phyloP scores from a whole-genome alignment of 1,139 yeast species.

The Saccharomyces hybrid region DNA sequence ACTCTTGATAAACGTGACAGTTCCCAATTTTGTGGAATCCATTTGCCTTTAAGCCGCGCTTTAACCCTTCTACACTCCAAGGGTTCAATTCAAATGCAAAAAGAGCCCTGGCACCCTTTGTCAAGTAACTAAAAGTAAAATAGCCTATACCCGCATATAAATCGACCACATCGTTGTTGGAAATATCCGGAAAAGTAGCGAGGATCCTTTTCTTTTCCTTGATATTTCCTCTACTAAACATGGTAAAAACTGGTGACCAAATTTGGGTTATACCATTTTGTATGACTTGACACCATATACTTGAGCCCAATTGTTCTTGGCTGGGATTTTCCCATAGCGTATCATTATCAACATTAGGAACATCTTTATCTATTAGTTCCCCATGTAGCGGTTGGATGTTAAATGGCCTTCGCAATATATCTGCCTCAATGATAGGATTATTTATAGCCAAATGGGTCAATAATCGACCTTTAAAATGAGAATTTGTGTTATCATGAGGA shows the following conservation, averaged over 20 bases:
- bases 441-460: constrained; percentile 65
- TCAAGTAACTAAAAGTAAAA: constrained; percentile 63
- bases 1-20: constrained; percentile 42
- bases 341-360: constrained; percentile 19
- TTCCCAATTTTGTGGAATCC: constrained; percentile 30
- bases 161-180: constrained; percentile 48
- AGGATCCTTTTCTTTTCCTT: constrained; percentile 69
- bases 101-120: constrained; percentile 44
- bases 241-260: constrained; percentile 81
- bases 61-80: constrained; percentile 72
- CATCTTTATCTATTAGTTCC: constrained; percentile 33
- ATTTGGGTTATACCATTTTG: constrained; percentile 74
- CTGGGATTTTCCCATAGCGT: constrained; percentile 37
- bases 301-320: constrained; percentile 38
- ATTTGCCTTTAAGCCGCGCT: constrained; percentile 46
- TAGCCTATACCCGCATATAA: constrained; percentile 84
- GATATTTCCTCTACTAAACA: constrained; percentile 87
- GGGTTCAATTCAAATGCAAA: constrained; percentile 83
- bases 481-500: constrained; percentile 9
- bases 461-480: constrained; percentile 13
- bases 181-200: constrained; percentile 34
- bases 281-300: constrained; percentile 63
- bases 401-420: constrained; percentile 53
- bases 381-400: constrained; percentile 55
- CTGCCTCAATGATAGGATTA: constrained; percentile 54